Conservation (phyloP, 306 rosid species). For the Dalbergia cochinchinensis region DNA sequence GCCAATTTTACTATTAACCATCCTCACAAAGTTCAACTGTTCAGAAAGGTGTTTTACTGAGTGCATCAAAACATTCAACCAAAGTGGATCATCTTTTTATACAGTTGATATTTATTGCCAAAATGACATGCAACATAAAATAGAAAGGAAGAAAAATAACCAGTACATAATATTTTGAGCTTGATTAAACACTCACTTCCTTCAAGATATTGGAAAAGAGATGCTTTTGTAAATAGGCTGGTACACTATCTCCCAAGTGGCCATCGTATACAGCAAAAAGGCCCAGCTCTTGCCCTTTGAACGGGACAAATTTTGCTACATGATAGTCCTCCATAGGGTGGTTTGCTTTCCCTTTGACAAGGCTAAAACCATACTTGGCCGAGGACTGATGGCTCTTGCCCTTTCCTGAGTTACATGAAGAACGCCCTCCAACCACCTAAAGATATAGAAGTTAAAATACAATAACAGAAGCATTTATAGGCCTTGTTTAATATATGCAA, state of each 20-base stretch:
- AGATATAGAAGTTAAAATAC: conserved; percentile 34
- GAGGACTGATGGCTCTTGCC: conserved; percentile 74
- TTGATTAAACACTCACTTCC: conserved; percentile 68
- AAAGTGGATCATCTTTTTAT: conserved; percentile 11
- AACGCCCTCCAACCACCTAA: conserved; percentile 75
- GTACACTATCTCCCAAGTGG: conserved; percentile 87
- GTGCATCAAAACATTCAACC: conserved; percentile 28
- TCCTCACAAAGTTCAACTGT: conserved; percentile 5
- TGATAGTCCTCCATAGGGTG: conserved; percentile 96
- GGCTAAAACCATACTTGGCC: conserved; percentile 84
- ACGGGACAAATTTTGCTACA: conserved; percentile 71
- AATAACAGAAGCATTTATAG: conserved; percentile 19
- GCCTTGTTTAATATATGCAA: conserved; percentile 23
- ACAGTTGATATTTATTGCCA: conserved; percentile 20
- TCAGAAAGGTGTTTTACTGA: conserved; percentile 16
- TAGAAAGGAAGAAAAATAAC: conserved; percentile 33
- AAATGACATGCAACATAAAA: conserved; percentile 17
- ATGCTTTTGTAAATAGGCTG: conserved; percentile 80
- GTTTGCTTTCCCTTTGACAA: conserved; percentile 96
- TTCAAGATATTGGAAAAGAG: conserved; percentile 82
- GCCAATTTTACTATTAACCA: background rate
- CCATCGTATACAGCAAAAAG: conserved; percentile 90
- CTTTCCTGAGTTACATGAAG: conserved; percentile 83
- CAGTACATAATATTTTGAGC: conserved; percentile 21
- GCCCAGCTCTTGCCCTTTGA: conserved; percentile 71